Percentiles rank a stretch among this genome's conserved stretches.
phyloP scores from a whole-genome alignment of 1,139 yeast genomes.

The Geotrichum australiense region DNA sequence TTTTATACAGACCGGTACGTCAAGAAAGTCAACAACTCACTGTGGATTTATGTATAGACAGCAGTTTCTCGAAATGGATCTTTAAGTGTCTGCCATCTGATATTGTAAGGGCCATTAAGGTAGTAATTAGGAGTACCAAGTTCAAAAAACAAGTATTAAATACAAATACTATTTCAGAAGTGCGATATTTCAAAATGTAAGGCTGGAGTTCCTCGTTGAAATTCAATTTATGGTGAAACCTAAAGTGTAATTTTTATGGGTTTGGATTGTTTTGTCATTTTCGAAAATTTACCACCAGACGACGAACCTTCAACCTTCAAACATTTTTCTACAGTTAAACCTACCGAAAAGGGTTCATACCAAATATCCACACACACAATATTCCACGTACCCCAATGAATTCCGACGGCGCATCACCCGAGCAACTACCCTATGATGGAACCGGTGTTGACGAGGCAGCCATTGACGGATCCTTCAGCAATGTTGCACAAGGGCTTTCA shows the following conservation, averaged over 20 bases:
- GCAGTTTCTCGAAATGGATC: too few relatives aligned
- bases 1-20: too few relatives aligned
- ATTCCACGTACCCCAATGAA: constrained; percentile 3
- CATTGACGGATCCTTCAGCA: constrained; percentile 46
- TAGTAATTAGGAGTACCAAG: not conserved
- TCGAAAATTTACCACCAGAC: too few relatives aligned
- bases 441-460: constrained; percentile 12
- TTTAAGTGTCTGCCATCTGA: too few relatives aligned
- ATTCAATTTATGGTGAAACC: not conserved
- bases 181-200: too few relatives aligned
- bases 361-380: too few relatives aligned
- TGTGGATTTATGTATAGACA: too few relatives aligned
- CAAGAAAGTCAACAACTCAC: too few relatives aligned
- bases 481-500: constrained; percentile 86
- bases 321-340: not conserved
- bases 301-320: constrained; percentile 1
- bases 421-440: constrained; percentile 17
- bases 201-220: not conserved
- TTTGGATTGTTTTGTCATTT: too few relatives aligned
- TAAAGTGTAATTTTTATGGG: not conserved
- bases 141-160: not conserved
- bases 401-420: constrained; percentile 11
- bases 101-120: not conserved
- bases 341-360: too few relatives aligned
- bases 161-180: too few relatives aligned